Evolutionary conservation across 2,329 filamentous ascomycete species (phyloP).

Genomic region (Sarocladium brachiariae): DNA sequence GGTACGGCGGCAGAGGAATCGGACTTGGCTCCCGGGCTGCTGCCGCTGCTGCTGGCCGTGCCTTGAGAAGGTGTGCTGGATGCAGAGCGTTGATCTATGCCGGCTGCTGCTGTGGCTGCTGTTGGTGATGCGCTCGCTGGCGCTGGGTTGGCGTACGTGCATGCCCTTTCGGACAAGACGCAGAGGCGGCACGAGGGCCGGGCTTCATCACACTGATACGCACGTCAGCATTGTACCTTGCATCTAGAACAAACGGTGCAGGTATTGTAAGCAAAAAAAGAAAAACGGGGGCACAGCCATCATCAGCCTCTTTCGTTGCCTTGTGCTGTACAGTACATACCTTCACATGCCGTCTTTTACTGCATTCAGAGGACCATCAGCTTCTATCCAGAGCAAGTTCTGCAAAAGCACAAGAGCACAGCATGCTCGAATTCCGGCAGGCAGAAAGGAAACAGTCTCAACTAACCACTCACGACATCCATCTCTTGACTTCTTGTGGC

Average conservation of each 20-base stretch:
- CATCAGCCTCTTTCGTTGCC: no score
- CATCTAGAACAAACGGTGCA: neutral
- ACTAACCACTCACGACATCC: slow-evolving; percentile 22
- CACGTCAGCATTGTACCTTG: neutral
- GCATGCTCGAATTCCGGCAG: no score
- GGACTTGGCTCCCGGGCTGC: no score
- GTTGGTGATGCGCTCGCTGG: neutral
- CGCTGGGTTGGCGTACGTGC: slow-evolving; percentile 16
- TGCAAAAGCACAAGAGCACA: no score
- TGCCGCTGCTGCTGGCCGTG: no score
- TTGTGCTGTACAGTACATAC: slow-evolving; percentile 13
- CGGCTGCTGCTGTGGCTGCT: no score
- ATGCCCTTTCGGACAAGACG: slow-evolving; percentile 20
- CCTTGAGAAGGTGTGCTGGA: slow-evolving; percentile 3
- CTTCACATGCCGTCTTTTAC: slow-evolving; percentile 26
- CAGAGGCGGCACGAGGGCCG: slow-evolving; percentile 22
- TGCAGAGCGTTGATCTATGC: neutral
- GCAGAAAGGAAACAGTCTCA: neutral
- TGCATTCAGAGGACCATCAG: neutral
- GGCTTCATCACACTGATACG: slow-evolving; percentile 21
- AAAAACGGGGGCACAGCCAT: no score
- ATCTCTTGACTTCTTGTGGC: slow-evolving; percentile 25
- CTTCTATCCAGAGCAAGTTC: no score
- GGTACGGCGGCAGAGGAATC: neutral
- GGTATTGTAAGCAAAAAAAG: neutral